Base-by-base conservation (phyloP, 257 asterid species). In the Capsicum pubescens region DNA sequence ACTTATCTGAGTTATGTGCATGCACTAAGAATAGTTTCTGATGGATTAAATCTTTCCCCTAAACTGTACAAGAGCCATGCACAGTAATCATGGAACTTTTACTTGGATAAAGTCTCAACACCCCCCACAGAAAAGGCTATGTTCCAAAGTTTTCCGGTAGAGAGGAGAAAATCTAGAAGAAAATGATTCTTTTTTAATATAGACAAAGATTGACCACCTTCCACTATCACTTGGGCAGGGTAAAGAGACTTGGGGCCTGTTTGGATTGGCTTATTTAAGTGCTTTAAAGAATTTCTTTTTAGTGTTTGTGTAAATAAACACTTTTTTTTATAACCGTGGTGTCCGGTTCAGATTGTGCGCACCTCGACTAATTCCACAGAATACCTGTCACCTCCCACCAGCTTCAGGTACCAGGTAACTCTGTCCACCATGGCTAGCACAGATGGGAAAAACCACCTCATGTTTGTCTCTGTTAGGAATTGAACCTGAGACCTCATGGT, bases 11-110 rank as follows among this genome's bases (percentile, higher is more conserved):
- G 19, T 26, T 50, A 52, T 76, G 63, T 26, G 63, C 48, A 71
- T 71, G 57, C 7, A 44, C 36, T 17, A 6, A 71, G 58, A 71
- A 44, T 17, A 9, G 17, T 67, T 15, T 67, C 50, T 67, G 50
- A 71, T 71, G n/a, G 58, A 71, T 46, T 57, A 71, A 44, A 71
- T 71, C 3, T 46, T 44, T 71, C 79, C 79, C 36, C 57, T 46
- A 8, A 39, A 2, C 15, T 39, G 15, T 44, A 44, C 35, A 42
- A 16, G 9, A 70, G 32, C 17, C 32, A 70, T 70, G 55, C 50
- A 70, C 56, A 70, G 21, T 17, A 56, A 17, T 5, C 36, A 42
- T 16, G 1, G 13, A 42, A 17, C 44, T 9, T 36, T 7, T 17
- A 17, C 56, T 44, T 17, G 36, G 79, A 6, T 70, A 44, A 44